phyloP scores from a whole-genome alignment of 805 yeast genomes.

The Pichia californica region DNA sequence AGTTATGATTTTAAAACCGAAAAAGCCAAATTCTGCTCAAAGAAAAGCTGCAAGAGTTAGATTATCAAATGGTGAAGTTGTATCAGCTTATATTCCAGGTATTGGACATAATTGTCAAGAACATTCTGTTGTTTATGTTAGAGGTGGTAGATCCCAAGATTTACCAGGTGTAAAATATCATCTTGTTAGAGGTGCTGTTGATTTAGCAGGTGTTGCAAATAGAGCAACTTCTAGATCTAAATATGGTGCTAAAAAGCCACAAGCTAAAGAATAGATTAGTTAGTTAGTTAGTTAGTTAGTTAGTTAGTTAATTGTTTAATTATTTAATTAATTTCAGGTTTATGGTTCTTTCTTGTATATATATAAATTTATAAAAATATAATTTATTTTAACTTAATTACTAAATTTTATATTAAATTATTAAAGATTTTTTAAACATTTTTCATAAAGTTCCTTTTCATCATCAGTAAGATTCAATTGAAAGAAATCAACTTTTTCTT shows the following conservation, averaged over 20 bases:
- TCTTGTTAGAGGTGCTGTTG: constrained; percentile 87
- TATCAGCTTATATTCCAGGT: constrained; percentile 94
- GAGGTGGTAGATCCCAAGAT: constrained; percentile 99
- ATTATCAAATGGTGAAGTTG: constrained; percentile 79
- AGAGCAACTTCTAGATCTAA: constrained; percentile 84
- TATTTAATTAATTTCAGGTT: no score
- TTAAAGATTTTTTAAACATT: constrained; percentile 29
- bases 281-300: no score
- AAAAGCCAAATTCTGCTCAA: constrained; percentile 97
- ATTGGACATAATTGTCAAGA: constrained; percentile 98
- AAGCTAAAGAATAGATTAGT: constrained; percentile 31
- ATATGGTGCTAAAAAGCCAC: constrained; percentile 88
- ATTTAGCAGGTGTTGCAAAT: constrained; percentile 91
- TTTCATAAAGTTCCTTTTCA: constrained; percentile 37
- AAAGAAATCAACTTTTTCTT: constrained; percentile 8
- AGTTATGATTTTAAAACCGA: constrained; percentile 93
- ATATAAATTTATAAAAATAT: not conserved
- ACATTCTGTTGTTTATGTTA: constrained; percentile 88
- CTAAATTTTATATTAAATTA: no score
- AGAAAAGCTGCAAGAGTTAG: constrained; percentile 95
- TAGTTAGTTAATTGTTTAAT: no score
- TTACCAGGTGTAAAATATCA: constrained; percentile 97
- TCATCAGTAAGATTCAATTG: constrained; percentile 29
- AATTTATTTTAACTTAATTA: not conserved
- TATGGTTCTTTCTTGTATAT: no score